phyloP scores from a whole-genome alignment of 345 rosid species.

The Salix viminalis region DNA sequence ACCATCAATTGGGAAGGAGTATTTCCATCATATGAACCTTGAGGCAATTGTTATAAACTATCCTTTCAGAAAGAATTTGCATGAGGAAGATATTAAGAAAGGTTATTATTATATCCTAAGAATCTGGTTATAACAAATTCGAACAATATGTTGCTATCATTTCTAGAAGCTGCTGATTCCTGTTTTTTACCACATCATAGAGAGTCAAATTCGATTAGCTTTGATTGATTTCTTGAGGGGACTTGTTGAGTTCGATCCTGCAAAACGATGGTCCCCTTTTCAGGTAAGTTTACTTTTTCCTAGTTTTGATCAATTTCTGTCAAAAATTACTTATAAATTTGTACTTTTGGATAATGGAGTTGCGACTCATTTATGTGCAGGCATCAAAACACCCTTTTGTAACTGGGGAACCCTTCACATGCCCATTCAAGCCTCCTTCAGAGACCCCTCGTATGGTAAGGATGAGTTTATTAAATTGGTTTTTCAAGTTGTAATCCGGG shows the following conservation, averaged over 20 bases:
- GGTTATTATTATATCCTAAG: conserved; percentile 42
- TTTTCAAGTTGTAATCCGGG: background rate
- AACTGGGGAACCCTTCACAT: conserved; percentile 93
- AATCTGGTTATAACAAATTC: conserved; percentile 1
- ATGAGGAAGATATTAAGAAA: conserved; percentile 68
- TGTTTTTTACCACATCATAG: conserved; percentile 38
- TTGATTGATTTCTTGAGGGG: conserved; percentile 96
- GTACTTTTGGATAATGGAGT: background rate
- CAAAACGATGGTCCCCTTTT: conserved; percentile 97
- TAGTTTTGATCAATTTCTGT: conserved; percentile 2
- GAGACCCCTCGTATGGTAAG: conserved; percentile 91
- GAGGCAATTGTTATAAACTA: conserved; percentile 82
- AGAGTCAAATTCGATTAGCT: conserved; percentile 81
- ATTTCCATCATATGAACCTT: conserved; percentile 85
- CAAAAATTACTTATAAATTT: conserved; percentile 4
- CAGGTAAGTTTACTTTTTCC: conserved; percentile 52
- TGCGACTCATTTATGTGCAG: conserved; percentile 39
- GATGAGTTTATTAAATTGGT: background rate
- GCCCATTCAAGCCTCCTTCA: conserved; percentile 78
- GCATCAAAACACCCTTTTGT: conserved; percentile 98
- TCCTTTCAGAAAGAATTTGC: conserved; percentile 77
- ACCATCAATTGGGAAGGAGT: conserved; percentile 87
- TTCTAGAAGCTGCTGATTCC: conserved; percentile 20
- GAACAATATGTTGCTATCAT: conserved; percentile 2
- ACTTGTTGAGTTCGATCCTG: conserved; percentile 98